Base-by-base conservation (phyloP, 1,139 yeast species). In the Yamadazyma mexicana region DNA sequence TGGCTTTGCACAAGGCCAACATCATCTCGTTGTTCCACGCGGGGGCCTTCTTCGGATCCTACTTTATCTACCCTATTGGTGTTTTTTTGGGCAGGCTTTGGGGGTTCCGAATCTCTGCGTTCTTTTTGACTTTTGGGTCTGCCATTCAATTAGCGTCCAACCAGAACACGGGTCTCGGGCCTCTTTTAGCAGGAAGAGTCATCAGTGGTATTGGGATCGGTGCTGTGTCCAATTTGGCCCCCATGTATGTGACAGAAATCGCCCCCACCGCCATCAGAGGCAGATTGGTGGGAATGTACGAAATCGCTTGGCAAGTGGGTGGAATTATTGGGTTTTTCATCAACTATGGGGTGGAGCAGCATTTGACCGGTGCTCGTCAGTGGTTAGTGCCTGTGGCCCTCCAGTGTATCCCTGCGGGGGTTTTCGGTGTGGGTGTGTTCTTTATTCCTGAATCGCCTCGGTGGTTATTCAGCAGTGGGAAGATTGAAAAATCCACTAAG, bases 291-390 rank as follows among this genome's bases (percentile, higher is more conserved):
- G 77, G 77, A 5, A 53, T 68, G 45, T 73, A 73, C 59, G 81
- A 76, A 51, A 63, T 75, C 39, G 64, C 75, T 17, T 73, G 79
- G 64, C 74, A 73, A 43, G 61, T 73, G 38, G 81, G 81, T 41
- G 77, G 71, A 22, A 56, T 73, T 40, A 64, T 68, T 40, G 77
- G 73, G 42, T 48, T 69, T 52, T 54, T 79, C 75, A 61, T 62
- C 34, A 59, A 60, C 35, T 70, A 62, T 49, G 79, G 77, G 38
- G 61, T 62, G 2, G 54, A 56, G 24, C 59, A 50, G 37, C 37
- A 46, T 31, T 36, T 51, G 5, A 46, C 46, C 22, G 46, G 60
- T 10, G 45, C 39, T 29, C 52, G 49, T 32, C 71, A 65, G 44
- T 66, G 71, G 73, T 39, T 56, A 31, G 61, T 64, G 24, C 72